Base-by-base conservation (phyloP, 148 eudicot species). In the Simmondsia chinensis region DNA sequence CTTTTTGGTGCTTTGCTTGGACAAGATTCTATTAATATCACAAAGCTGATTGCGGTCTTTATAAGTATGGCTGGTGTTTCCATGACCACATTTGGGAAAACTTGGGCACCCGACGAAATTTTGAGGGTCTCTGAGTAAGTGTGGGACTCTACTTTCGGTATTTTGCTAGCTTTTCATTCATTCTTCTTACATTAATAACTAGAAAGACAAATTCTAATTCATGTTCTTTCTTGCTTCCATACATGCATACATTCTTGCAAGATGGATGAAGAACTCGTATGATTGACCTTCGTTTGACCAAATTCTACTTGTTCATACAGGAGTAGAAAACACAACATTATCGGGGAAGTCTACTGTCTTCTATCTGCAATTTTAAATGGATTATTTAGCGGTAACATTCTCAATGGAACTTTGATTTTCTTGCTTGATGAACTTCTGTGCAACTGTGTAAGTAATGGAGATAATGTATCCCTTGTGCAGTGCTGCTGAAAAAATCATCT, bases 61-160 rank as follows among this genome's bases (percentile, higher is more conserved):
- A 46, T 70, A 15, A 59, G 75, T 33, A 64, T 70, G 75, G 53
- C 63, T 38, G 75, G 75, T 35, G 70, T 64, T 50, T 43, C 32
- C 22, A 48, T 70, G 66, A 70, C 75, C 26, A 64, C 75, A 14
- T n/a, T 59, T 24, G 75, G 75, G 11, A 64, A 70, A 40, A 70
- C 75, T 33, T 70, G 75, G 75, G 70, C 70, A 17, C 49, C 62
- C 0, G 66, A 64, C 39, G 57, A 56, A 50, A 50, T 25, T 33
- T 24, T 50, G 25, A 25, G 42, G 30, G 44, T 22, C 20, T 33
- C 59, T 18, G 65, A 70, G 75, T 64, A 57, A 54, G 70, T n/a
- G n/a, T n/a, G n/a, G n/a, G n/a, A n/a, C n/a, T n/a, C n/a, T n/a
- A n/a, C n/a, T n/a, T n/a, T n/a, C n/a, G n/a, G n/a, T n/a, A n/a